Conservation (phyloP, 495 filamentous ascomycete genomes). For the Daldinia concentrica region DNA sequence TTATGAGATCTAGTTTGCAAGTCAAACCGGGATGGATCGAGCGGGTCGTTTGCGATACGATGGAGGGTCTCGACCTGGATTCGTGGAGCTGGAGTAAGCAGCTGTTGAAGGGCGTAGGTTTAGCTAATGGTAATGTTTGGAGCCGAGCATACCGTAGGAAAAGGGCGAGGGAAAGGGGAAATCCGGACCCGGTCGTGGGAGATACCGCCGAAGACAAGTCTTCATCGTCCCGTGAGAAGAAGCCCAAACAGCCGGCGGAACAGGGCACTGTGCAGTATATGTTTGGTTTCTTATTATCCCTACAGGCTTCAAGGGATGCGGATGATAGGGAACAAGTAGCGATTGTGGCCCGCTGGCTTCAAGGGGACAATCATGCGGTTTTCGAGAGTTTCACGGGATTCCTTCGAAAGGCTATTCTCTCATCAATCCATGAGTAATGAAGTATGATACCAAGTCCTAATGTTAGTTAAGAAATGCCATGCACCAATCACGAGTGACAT, state of each 20-base stretch:
- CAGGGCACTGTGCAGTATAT: conserved; percentile 19
- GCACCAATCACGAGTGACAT: too few species aligned
- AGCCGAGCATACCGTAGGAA: conserved; percentile 56
- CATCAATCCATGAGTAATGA: background rate
- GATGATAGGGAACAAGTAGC: conserved; percentile 32
- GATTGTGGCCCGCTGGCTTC: conserved; percentile 74
- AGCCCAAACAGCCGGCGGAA: conserved; percentile 30
- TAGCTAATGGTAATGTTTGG: conserved; percentile 61
- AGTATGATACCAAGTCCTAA: background rate
- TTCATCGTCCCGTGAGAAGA: background rate
- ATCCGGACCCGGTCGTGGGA: too few species aligned
- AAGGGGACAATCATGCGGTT: conserved; percentile 75
- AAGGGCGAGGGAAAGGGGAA: conserved; percentile 55
- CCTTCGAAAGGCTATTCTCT: conserved; percentile 56
- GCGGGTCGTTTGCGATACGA: conserved; percentile 60
- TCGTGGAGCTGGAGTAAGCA: conserved; percentile 55
- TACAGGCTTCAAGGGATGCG: conserved; percentile 12
- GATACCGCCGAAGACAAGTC: background rate
- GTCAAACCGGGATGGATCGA: conserved; percentile 58
- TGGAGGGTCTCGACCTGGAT: conserved; percentile 68
- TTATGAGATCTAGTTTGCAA: conserved; percentile 52
- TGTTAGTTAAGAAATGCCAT: background rate
- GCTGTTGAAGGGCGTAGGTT: conserved; percentile 48
- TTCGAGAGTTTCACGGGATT: conserved; percentile 93
- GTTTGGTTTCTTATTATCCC: conserved; percentile 58